Evolutionary conservation across 768 basidiomycete genomes (phyloP), one percentile per base, ranked within the genome.

Genomic region (Collybia sordida): DNA sequence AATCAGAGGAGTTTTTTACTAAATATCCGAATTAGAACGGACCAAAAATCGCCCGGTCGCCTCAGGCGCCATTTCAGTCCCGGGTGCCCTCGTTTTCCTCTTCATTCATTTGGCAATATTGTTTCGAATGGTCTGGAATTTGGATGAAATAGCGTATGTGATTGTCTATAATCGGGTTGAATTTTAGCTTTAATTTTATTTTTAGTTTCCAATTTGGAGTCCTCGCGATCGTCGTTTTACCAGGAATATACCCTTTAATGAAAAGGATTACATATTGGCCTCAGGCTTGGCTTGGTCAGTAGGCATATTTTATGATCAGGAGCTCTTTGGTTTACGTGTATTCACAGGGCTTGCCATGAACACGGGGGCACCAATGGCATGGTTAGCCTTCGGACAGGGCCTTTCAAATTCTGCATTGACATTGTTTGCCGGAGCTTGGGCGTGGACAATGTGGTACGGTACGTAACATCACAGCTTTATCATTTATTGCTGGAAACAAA

Each of bases 181-280:
- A 31, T 17, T 22, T 17, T 17, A 37, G 17, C 36, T 21, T 7
- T 21, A 28, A 17, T 22, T 4, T 24, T 42, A 11, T 31, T 4
- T 3, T n/a, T 23, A 57, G 50, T 18, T 53, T 53, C 17, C 22
- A 35, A 34, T 51, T 55, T 36, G 61, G 60, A 2, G 19, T 58
- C 6, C 18, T 57, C 8, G 51, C 57, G 9, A 58, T 64, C 25
- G 47, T 64, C 17, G 49, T 52, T 21, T 49, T 60, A 19, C 55
- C 56, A 25, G 57, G 55, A 23, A 31, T 70, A 18, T 75, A 75
- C 49, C 73, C 73, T 6, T 53, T 73, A 12, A 68, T 71, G 62
- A 75, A 74, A 51, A 63, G 73, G 5, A 60, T 65, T 49, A 74
- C 71, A 7, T 66, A 68, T 53, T 75, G 72, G 72, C 72, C 72